Percentiles rank a stretch among this genome's conserved stretches.
phyloP scores from a whole-genome alignment of 1,139 yeast genomes.

The Blastobotrys persicus region DNA sequence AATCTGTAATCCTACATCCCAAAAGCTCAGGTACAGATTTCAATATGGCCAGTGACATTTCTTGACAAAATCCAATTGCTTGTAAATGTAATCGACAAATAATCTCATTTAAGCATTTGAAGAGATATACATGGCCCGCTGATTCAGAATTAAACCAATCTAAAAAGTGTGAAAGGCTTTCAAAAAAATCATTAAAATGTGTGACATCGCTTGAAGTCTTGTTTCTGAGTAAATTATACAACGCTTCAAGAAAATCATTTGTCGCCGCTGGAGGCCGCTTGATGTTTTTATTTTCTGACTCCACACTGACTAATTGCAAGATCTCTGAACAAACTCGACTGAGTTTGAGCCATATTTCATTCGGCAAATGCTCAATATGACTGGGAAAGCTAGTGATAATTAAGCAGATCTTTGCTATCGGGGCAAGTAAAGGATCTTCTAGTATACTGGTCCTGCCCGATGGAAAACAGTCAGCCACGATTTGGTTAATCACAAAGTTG shows the following conservation, averaged over 20 bases:
- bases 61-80: slow-evolving; percentile 10
- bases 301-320: neutral
- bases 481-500: slow-evolving; percentile 14
- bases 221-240: slow-evolving; percentile 10
- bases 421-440: slow-evolving; percentile 21
- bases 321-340: slow-evolving; percentile 9
- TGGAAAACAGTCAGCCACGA: slow-evolving; percentile 13
- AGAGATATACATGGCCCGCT: slow-evolving; percentile 21
- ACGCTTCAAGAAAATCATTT: slow-evolving; percentile 11
- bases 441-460: slow-evolving; percentile 11
- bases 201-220: slow-evolving; percentile 8
- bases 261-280: slow-evolving; percentile 10
- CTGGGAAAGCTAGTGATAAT: slow-evolving; percentile 20
- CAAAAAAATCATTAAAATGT: slow-evolving; percentile 5
- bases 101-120: slow-evolving; percentile 18
- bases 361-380: slow-evolving; percentile 28
- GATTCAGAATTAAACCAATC: slow-evolving; percentile 20
- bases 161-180: slow-evolving; percentile 15
- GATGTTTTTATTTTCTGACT: neutral
- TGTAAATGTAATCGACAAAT: slow-evolving; percentile 7
- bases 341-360: slow-evolving; percentile 26
- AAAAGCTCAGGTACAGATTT: slow-evolving; percentile 3
- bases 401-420: slow-evolving; percentile 19
- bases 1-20: slow-evolving; percentile 5
- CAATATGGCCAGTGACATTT: neutral